A percentile compares a stretch with the other conserved stretches of the same genome.
Evolutionary conservation across 1,284 basidiomycete genomes (phyloP).

Genomic region (Ganoderma leucocontextum): DNA sequence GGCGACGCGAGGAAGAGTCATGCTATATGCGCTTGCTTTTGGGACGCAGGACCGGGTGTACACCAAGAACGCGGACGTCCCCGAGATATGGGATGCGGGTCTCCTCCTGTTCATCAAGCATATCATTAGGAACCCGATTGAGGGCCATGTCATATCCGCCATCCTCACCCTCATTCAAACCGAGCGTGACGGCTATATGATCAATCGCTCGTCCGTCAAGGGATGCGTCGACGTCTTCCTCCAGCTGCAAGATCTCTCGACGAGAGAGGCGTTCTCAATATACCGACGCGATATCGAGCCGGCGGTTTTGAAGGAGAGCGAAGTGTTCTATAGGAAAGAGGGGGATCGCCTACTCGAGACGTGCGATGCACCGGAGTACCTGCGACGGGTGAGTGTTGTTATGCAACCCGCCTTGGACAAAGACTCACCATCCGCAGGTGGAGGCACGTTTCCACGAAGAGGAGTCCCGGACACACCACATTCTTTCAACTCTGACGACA

Average conservation of each 20-base stretch:
- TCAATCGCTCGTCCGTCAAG: constrained; percentile 92
- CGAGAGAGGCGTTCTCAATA: constrained; percentile 60
- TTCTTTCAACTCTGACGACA: constrained; percentile 83
- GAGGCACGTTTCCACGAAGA: constrained; percentile 89
- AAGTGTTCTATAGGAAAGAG: constrained; percentile 84
- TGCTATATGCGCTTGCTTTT: constrained; percentile 18
- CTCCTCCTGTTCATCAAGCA: constrained; percentile 86
- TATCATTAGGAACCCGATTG: constrained; percentile 87
- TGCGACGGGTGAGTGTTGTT: constrained; percentile 68
- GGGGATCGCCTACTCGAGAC: constrained; percentile 75
- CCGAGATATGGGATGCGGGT: constrained; percentile 86
- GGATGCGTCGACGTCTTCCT: constrained; percentile 91
- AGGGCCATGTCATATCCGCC: constrained; percentile 83
- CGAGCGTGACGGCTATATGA: constrained; percentile 91
- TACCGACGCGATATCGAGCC: constrained; percentile 92
- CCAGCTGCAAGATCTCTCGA: constrained; percentile 63
- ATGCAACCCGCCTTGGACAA: background rate
- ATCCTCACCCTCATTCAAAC: constrained; percentile 89
- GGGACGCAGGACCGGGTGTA: constrained; percentile 86
- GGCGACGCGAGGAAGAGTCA: too few species aligned
- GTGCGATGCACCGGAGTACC: constrained; percentile 86
- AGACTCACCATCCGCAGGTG: constrained; percentile 58
- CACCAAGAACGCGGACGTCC: constrained; percentile 74
- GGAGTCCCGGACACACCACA: constrained; percentile 88
- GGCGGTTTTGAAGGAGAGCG: constrained; percentile 80